These are phyloP conservation scores for Clonostachys rhizophaga DNA, from an alignment of 2,329 filamentous ascomycete genomes.

Conservation along the genomic window DNA sequence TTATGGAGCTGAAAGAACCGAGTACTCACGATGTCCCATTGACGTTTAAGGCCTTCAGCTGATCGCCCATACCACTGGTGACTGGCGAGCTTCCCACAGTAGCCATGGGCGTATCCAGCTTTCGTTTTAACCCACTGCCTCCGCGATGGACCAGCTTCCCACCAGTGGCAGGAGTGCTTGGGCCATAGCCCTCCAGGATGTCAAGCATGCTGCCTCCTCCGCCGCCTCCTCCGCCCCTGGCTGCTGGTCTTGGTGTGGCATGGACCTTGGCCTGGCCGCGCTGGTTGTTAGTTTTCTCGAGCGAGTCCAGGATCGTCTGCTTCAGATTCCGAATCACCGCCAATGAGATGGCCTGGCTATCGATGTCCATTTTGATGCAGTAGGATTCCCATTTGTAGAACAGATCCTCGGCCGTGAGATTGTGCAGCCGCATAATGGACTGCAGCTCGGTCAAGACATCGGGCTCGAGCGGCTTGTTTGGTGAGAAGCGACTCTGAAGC, in stretches of 20 bases:
- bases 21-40: conserved; percentile 15
- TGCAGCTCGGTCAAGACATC: conserved; percentile 79
- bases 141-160: conserved; percentile 32
- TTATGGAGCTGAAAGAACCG: too few species aligned
- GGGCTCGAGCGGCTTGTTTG: conserved; percentile 52
- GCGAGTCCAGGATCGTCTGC: conserved; percentile 75
- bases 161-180: conserved; percentile 50
- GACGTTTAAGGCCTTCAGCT: conserved; percentile 19
- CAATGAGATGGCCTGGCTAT: conserved; percentile 65
- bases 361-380: conserved; percentile 86
- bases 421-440: conserved; percentile 82
- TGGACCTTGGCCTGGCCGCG: conserved; percentile 60
- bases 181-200: conserved; percentile 71
- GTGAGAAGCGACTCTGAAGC: conserved; percentile 26
- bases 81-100: conserved; percentile 23
- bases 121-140: conserved; percentile 22
- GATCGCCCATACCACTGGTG: conserved; percentile 19
- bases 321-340: conserved; percentile 75
- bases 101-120: conserved; percentile 6
- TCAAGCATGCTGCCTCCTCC: conserved; percentile 65
- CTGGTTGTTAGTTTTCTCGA: conserved; percentile 72
- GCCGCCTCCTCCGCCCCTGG: conserved; percentile 1
- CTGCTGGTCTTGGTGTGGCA: conserved; percentile 39
- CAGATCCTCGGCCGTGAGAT: conserved; percentile 76
- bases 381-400: conserved; percentile 99